Evolutionary conservation across 2,329 filamentous ascomycete species (phyloP), one percentile per base, ranked within the genome.

Genomic region (Magnaporthiopsis incrustans): DNA sequence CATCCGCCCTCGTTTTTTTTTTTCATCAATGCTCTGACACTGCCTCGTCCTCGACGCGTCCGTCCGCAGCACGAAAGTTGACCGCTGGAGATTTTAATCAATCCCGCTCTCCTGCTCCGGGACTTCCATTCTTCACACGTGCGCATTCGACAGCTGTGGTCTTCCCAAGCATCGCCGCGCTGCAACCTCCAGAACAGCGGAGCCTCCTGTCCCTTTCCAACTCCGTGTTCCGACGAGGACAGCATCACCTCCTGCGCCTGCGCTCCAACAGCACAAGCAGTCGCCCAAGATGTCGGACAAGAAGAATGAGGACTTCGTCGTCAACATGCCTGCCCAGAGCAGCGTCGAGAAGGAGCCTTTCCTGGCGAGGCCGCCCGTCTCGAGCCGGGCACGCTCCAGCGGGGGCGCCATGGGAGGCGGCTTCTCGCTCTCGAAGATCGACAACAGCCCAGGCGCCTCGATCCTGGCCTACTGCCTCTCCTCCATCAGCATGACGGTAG

Each of bases 401-500:
- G 22, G 30, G 35, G 62, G 62, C 10, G n/a, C 38, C 26, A 8
- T 18, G n/a, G 53, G 26, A 14, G 57, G 35, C 25, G 18, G 8
- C 44, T 64, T 77, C 58, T 76, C 75, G 65, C 67, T 81, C 58
- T 75, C 80, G 67, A 78, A 80, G 70, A 75, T 92, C 67, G 84
- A 88, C 71, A 91, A 92, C 78, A 95, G 87, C 76, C 91, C 92
- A 22, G 80, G 85, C 59, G 75, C 95, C 60, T 92, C 94, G 27
- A 90, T 99, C 71, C 74, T 96, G 68, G 87, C 91, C 61, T 99
- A 99, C 82, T 99, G 95, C 77, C 82, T 90, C 72, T 91, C 94
- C 63, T 97, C 93, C n/a, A 99, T 99, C 74, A 85, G 94, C 76
- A 99, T 99, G 95, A 99, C 95, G 10, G 91, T 97, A n/a, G 95